Conservation (phyloP, 2,329 filamentous ascomycete genomes). For the Fusarium sp. region DNA sequence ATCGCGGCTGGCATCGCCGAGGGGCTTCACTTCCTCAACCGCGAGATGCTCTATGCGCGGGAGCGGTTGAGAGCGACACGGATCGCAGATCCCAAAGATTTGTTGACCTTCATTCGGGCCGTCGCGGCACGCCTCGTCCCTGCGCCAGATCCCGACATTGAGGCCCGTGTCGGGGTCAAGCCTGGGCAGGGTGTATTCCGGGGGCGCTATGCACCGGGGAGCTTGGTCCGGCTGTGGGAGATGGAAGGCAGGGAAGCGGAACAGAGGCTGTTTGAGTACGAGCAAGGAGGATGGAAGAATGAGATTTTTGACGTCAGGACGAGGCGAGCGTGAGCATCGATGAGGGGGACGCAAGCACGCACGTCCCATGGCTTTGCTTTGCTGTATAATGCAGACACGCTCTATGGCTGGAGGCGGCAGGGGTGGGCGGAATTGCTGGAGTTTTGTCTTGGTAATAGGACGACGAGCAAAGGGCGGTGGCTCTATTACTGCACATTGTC, state of each 20-base stretch:
- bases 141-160: constrained; percentile 78
- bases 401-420: constrained; percentile 18
- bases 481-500: background rate
- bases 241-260: constrained; percentile 77
- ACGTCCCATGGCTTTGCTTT: background rate
- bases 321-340: constrained; percentile 33
- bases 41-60: constrained; percentile 86
- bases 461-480: constrained; percentile 13
- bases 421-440: constrained; percentile 25
- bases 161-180: constrained; percentile 77
- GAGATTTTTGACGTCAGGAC: constrained; percentile 75
- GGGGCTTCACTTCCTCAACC: constrained; percentile 78
- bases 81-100: constrained; percentile 80
- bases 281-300: constrained; percentile 82
- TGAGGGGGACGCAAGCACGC: background rate
- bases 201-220: constrained; percentile 88
- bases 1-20: constrained; percentile 78
- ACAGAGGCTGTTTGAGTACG: constrained; percentile 80
- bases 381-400: constrained; percentile 6
- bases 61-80: constrained; percentile 88
- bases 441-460: constrained; percentile 18
- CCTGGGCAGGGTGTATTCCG: constrained; percentile 74
- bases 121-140: constrained; percentile 80
- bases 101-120: constrained; percentile 85
- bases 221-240: constrained; percentile 89